Conservation (phyloP, 2,329 filamentous ascomycete species). For the Xenoacremonium recifei region DNA sequence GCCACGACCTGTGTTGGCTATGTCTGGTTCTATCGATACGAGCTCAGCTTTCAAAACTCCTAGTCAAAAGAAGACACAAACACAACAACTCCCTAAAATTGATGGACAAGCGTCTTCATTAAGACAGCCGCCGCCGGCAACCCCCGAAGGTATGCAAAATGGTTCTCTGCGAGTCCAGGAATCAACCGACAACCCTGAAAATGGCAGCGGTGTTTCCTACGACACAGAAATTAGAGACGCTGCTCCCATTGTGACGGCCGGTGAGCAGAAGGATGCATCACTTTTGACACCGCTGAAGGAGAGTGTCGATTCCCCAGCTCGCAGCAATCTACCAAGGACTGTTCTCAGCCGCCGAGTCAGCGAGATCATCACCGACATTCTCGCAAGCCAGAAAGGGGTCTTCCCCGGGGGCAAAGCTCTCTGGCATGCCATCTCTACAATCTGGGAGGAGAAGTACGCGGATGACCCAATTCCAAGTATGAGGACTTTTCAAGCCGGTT, state of each 20-base stretch:
- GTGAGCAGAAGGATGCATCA: too few species aligned
- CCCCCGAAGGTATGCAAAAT: too few species aligned
- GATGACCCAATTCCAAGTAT: constrained; percentile 40
- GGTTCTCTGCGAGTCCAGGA: too few species aligned
- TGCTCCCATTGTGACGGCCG: too few species aligned
- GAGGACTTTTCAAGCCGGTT: constrained; percentile 36
- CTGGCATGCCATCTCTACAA: constrained; percentile 44
- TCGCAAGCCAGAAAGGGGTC: constrained; percentile 39
- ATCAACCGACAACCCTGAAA: too few species aligned
- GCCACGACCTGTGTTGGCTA: constrained; percentile 17
- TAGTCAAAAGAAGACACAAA: background rate
- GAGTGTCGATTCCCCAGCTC: too few species aligned
- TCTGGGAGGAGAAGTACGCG: constrained; percentile 43
- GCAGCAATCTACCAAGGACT: background rate
- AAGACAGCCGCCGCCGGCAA: too few species aligned
- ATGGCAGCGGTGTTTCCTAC: too few species aligned
- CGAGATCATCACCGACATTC: constrained; percentile 26
- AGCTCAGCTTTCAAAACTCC: background rate
- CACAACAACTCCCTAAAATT: too few species aligned
- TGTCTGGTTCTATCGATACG: constrained; percentile 10
- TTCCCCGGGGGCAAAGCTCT: constrained; percentile 51
- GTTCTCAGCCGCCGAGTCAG: constrained; percentile 18
- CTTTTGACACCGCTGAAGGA: too few species aligned
- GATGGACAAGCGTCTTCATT: too few species aligned
- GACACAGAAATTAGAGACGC: too few species aligned